phyloP scores from a whole-genome alignment of 768 basidiomycete genomes.

The Boletus pseudo-olivaceus region DNA sequence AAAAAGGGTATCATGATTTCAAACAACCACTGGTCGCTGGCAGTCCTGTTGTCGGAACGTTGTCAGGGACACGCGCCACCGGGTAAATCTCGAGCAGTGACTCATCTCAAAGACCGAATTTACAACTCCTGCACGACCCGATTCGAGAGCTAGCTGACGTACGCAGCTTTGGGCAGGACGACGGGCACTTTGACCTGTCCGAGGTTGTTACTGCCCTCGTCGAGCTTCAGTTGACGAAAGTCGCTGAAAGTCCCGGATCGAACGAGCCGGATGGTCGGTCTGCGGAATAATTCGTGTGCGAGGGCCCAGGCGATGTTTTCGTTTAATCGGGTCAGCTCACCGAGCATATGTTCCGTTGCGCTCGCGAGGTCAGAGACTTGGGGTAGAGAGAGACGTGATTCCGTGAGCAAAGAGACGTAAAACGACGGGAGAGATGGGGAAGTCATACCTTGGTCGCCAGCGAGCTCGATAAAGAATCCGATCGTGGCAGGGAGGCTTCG shows the following conservation, averaged over 20 bases:
- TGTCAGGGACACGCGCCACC: too few species aligned
- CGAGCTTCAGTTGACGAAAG: conserved; percentile 17
- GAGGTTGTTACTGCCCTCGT: neutral
- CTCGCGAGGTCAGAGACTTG: neutral
- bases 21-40: neutral
- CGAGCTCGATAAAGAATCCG: conserved; percentile 17
- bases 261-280: conserved; percentile 23
- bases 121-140: too few species aligned
- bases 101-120: too few species aligned
- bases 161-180: too few species aligned
- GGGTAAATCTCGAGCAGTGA: too few species aligned
- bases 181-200: conserved; percentile 23
- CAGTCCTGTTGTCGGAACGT: neutral
- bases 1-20: neutral
- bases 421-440: neutral
- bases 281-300: neutral
- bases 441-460: neutral
- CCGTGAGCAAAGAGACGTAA: neutral
- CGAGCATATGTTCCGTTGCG: conserved; percentile 8
- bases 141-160: too few species aligned
- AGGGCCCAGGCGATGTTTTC: too few species aligned
- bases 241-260: conserved; percentile 20
- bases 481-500: conserved; percentile 5
- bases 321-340: neutral
- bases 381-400: too few species aligned